Percentiles rank a stretch among this genome's conserved stretches.
Evolutionary conservation across 1,284 basidiomycete genomes (phyloP).

Genomic region (Marasmius oreades): DNA sequence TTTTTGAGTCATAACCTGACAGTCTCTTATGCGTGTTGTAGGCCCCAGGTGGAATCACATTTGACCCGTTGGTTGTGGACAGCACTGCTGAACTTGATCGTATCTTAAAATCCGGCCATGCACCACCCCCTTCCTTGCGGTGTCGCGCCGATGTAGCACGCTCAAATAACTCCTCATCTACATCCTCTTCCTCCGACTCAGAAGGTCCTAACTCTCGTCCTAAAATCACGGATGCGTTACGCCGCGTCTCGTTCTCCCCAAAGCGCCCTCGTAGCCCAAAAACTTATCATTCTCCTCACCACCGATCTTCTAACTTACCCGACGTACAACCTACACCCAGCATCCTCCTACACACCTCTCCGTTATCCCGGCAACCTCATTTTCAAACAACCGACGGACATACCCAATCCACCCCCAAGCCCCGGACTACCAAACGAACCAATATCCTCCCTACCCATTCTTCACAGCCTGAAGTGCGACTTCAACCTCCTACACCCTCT

Average conservation of each 20-base stretch:
- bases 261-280: conserved; percentile 59
- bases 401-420: conserved; percentile 33
- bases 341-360: conserved; percentile 21
- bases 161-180: conserved; percentile 39
- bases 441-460: conserved; percentile 29
- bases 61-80: conserved; percentile 56
- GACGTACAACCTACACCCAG: conserved; percentile 17
- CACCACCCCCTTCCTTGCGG: conserved; percentile 24
- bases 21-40: conserved; percentile 9
- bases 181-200: conserved; percentile 39
- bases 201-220: conserved; percentile 38
- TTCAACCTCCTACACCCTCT: conserved; percentile 58
- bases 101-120: conserved; percentile 51
- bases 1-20: no score
- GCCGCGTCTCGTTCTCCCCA: conserved; percentile 64
- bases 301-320: conserved; percentile 15
- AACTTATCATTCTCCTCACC: conserved; percentile 21
- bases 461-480: conserved; percentile 42
- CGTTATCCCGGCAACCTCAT: conserved; percentile 20
- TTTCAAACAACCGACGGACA: conserved; percentile 20
- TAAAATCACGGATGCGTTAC: conserved; percentile 63
- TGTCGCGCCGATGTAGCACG: conserved; percentile 33
- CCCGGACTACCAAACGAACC: conserved; percentile 24
- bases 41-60: conserved; percentile 30
- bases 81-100: conserved; percentile 61